Base-by-base conservation (phyloP, 768 basidiomycete genomes). In the Thelephora aurantiotincta region DNA sequence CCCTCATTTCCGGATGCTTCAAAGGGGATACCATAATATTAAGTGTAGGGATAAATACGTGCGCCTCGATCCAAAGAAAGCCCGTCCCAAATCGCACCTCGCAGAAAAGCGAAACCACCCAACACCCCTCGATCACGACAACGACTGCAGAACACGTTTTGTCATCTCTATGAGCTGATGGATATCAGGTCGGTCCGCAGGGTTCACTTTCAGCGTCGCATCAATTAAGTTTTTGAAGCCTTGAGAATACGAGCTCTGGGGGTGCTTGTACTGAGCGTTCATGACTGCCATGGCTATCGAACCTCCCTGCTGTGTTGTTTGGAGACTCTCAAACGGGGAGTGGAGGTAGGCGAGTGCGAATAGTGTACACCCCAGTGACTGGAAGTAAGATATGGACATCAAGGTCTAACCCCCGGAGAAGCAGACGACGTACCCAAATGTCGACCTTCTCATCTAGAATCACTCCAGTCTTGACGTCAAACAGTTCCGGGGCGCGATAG, bases 241-340 rank as follows among this genome's bases (percentile, higher is more conserved):
- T 57, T 90, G 78, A 12, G 87, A 88, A 62, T 93, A 96, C n/a
- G 74, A 77, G 2, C 84, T 86, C 47, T 66, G 69, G 0, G 92
- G 92, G 56, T 97, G 91, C 55, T 82, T 82, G 65, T 93, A 99
- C 54, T 87, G 81, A 0, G 91, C 94, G 54, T 87, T 91, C 51
- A 92, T 68, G 44, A 96, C 94, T 0, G 94, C 92, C 93, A 99
- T 94, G 1, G 93, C 93, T 58, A 98, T 91, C 41, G 89, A 93
- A 11, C 90, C 90, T 33, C 94, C 94, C 60, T 96, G 93, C 55
- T 91, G 88, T 2, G 85, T 90, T 5, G 85, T 88, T 62, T 88
- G 87, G 0, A 73, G 77, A 51, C 84, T 93, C 67, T 99, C 94
- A 57, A 99, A 99, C 0, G 94, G 94, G 2, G 94, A 97, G 58